phyloP scores from a whole-genome alignment of 176 grass and related monocot species.

The Pontederia crassipes region DNA sequence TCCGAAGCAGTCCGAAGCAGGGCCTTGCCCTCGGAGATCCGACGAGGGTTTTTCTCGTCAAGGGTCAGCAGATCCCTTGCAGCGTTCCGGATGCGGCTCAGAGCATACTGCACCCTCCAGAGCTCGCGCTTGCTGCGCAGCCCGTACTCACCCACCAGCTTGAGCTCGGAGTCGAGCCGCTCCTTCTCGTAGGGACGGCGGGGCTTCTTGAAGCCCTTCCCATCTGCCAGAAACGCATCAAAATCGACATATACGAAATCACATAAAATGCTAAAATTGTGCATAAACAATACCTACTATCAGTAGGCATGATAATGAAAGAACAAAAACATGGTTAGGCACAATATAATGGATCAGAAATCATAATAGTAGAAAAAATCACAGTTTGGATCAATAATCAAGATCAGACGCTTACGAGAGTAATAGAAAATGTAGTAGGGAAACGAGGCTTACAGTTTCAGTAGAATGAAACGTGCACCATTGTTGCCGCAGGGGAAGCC shows the following conservation, averaged over 20 bases:
- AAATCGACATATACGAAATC: too few relatives aligned
- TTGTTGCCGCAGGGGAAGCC: conserved; percentile 5
- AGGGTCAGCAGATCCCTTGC: conserved; percentile 64
- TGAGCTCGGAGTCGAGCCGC: conserved; percentile 61
- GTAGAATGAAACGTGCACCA: conserved; percentile 59
- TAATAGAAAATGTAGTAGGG: neutral
- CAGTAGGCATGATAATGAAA: too few relatives aligned
- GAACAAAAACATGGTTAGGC: too few relatives aligned
- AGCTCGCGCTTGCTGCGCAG: conserved; percentile 66
- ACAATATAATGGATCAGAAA: too few relatives aligned
- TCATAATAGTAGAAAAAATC: neutral
- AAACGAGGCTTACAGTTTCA: conserved; percentile 37
- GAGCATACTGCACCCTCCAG: conserved; percentile 54
- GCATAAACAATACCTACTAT: too few relatives aligned
- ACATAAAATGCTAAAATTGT: too few relatives aligned
- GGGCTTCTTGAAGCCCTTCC: conserved; percentile 73
- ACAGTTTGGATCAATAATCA: neutral
- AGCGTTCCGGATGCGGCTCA: conserved; percentile 52
- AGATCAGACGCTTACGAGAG: neutral
- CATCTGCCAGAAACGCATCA: conserved; percentile 18
- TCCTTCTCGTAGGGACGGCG: conserved; percentile 70
- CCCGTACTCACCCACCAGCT: conserved; percentile 62
- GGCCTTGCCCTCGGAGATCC: conserved; percentile 71
- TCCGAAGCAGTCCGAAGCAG: conserved; percentile 46
- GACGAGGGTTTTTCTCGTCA: conserved; percentile 47